These are phyloP conservation scores for Salix exigua DNA, from an alignment of 345 rosid genomes.

Conservation along the genomic window DNA sequence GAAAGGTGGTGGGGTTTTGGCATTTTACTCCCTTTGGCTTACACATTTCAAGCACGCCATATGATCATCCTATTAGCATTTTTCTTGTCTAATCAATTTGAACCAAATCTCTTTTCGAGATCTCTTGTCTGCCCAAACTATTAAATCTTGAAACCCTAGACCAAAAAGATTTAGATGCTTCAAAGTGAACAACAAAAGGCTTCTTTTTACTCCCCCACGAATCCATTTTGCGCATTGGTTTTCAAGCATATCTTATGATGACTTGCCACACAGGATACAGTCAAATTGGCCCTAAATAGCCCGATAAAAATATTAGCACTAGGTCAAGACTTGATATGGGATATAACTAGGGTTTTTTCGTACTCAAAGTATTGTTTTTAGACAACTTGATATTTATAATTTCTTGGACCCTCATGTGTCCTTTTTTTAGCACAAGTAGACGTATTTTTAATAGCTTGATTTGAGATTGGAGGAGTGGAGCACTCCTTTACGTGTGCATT, in stretches of 20 bases:
- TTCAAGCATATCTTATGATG: not conserved
- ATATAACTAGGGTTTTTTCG: not conserved
- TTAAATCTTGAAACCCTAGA: not conserved
- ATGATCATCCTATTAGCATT: constrained; percentile 14
- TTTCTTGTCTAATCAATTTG: constrained; percentile 27
- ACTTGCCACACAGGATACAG: not conserved
- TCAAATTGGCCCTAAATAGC: too few relatives aligned
- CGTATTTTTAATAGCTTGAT: too few relatives aligned
- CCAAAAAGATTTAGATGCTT: not conserved
- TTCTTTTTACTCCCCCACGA: not conserved
- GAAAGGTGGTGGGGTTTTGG: not conserved
- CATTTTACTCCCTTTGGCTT: constrained; percentile 8
- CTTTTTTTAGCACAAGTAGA: too few relatives aligned
- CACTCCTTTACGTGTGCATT: too few relatives aligned
- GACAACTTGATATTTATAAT: not conserved
- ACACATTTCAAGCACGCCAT: constrained; percentile 23
- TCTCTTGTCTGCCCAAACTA: constrained; percentile 22
- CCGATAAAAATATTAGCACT: too few relatives aligned
- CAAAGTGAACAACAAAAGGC: not conserved
- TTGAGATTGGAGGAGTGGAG: too few relatives aligned
- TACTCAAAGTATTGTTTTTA: too few relatives aligned
- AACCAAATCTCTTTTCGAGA: constrained; percentile 35
- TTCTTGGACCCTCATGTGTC: too few relatives aligned
- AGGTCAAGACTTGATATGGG: not conserved
- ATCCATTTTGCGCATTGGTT: not conserved